Conservation (phyloP, 1,284 basidiomycete species). For the Malassezia arunalokei region DNA sequence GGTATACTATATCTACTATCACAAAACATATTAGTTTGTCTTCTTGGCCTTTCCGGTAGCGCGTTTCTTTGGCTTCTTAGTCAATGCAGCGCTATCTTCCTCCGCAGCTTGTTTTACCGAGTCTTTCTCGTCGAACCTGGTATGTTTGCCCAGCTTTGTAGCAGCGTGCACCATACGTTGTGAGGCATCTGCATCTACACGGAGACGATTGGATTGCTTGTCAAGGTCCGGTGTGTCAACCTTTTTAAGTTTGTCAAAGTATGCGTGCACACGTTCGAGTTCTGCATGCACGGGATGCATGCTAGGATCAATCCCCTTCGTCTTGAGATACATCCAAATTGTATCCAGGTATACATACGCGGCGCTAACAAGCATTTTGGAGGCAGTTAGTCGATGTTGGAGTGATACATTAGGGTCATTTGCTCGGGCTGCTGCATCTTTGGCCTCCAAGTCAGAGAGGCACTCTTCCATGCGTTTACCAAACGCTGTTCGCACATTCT, state of each 20-base stretch:
- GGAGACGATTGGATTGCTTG: background rate
- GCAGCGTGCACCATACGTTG: slow-evolving; percentile 5
- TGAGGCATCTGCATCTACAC: slow-evolving; percentile 2
- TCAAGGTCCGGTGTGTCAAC: background rate
- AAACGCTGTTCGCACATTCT: background rate
- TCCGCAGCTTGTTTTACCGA: background rate
- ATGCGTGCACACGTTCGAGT: slow-evolving; percentile 13
- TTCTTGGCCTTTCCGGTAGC: too few relatives aligned
- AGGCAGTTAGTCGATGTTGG: slow-evolving; percentile 3
- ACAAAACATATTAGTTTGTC: too few relatives aligned
- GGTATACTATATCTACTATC: too few relatives aligned
- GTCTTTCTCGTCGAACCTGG: slow-evolving; percentile 4
- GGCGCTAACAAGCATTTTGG: slow-evolving; percentile 10
- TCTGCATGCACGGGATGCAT: slow-evolving; percentile 13
- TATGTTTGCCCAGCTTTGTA: slow-evolving; percentile 1
- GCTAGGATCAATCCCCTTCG: slow-evolving; percentile 8
- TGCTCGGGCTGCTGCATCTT: slow-evolving; percentile 1
- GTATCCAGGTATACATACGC: slow-evolving; percentile 14
- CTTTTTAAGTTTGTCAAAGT: slow-evolving; percentile 13
- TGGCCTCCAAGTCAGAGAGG: slow-evolving; percentile 1
- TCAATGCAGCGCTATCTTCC: too few relatives aligned
- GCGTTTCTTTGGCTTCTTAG: too few relatives aligned
- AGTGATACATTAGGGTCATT: background rate
- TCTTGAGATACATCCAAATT: slow-evolving; percentile 15
- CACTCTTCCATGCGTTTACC: background rate